Evolutionary conservation across 2,329 filamentous ascomycete genomes (phyloP), one percentile per base, ranked within the genome.

Genomic region (Fusarium equiseti): DNA sequence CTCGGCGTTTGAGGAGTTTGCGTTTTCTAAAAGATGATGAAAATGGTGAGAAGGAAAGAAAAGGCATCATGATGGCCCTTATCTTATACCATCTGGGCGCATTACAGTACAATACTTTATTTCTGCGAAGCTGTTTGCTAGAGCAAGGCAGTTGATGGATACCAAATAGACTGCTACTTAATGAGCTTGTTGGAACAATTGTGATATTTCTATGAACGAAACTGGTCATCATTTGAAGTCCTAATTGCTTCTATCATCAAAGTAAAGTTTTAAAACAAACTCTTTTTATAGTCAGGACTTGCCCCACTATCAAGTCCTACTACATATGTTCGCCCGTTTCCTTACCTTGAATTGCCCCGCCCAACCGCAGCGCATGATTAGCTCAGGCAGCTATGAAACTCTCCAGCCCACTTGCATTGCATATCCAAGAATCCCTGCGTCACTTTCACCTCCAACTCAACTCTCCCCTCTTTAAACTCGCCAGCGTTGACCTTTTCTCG

Each of bases 311-410:
- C 26, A 18, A 71, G 54, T 66, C 53, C 44, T 58, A 46, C 44
- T 58, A 46, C 16, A 53, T 38, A 38, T 42, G 18, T 52, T 35
- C 6, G 29, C 12, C 12, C 29, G 45, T 45, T 48, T 35, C 16
- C 32, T 18, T 66, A 73, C 67, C 70, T 65, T 73, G 45, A 48
- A 73, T 11, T 44, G 44, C 53, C 59, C 45, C 49, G 26, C 52
- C 49, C 45, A 53, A 40, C 16, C 58, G 44, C 60, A 58, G 51
- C 22, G 44, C 51, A 64, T 64, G 73, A 69, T 74, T 73, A 73
- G 69, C 68, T 71, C 69, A 71, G 73, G 69, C 73, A 73, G 60
- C 69, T 74, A 49, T 73, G 71, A 75, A 75, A 75, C 73, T 52
- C 44, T 53, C 61, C 40, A 70, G 46, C 56, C 66, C 63, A 67